These are phyloP conservation scores for Magnaporthiopsis rhizophila DNA, from an alignment of 2,329 filamentous ascomycete species.

Conservation along the genomic window DNA sequence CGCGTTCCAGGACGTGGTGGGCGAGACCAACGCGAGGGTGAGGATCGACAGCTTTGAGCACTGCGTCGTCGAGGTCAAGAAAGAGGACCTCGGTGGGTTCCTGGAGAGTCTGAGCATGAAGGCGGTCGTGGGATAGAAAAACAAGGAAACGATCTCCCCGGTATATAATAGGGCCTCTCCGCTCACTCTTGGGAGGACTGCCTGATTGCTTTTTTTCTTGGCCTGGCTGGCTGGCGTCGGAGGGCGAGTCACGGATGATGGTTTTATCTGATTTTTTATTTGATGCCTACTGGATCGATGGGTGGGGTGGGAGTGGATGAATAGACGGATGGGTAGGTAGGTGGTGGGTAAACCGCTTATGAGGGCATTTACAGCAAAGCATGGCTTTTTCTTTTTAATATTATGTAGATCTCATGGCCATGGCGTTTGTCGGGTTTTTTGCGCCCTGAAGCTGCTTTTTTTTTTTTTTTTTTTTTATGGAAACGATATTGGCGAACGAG, in stretches of 20 bases:
- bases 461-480: background rate
- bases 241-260: no score
- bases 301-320: background rate
- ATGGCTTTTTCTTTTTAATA: background rate
- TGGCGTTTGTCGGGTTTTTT: constrained; percentile 8
- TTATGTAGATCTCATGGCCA: constrained; percentile 4
- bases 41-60: constrained; percentile 96
- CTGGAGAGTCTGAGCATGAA: constrained; percentile 89
- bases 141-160: no score
- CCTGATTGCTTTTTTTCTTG: background rate
- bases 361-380: background rate
- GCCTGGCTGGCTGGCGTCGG: no score
- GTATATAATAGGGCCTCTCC: no score
- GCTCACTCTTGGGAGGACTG: no score
- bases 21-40: constrained; percentile 82
- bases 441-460: background rate
- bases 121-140: constrained; percentile 58
- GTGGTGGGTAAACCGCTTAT: background rate
- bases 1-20: constrained; percentile 90
- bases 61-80: constrained; percentile 94
- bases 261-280: background rate
- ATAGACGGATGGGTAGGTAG: background rate
- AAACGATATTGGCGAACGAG: background rate
- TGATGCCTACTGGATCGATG: background rate
- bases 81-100: constrained; percentile 87